phyloP scores from a whole-genome alignment of 768 basidiomycete genomes.

The Tylopilus felleus region DNA sequence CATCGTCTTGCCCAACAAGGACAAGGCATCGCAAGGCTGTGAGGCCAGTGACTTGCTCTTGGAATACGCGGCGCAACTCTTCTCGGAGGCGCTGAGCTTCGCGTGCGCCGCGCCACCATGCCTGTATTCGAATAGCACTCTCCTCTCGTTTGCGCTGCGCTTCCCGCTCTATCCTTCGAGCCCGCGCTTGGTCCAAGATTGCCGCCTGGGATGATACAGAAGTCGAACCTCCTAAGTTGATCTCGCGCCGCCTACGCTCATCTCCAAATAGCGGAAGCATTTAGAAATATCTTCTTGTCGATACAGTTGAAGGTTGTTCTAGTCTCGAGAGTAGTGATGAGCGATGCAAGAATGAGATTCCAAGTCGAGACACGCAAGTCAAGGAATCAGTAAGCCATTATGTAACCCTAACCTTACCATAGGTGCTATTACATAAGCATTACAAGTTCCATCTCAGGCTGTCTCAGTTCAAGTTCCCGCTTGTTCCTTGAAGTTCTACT shows the following conservation, averaged over 20 bases:
- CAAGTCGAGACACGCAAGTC: neutral
- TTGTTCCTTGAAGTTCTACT: too few species aligned
- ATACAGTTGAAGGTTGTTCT: neutral
- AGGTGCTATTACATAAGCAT: conserved; percentile 1
- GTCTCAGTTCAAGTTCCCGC: too few species aligned
- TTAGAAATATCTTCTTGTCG: neutral
- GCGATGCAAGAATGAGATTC: neutral
- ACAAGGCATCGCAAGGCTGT: conserved; percentile 63
- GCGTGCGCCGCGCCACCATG: conserved; percentile 60
- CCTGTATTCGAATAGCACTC: conserved; percentile 59
- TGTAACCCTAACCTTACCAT: conserved; percentile 19
- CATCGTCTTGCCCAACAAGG: conserved; percentile 47
- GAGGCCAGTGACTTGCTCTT: conserved; percentile 49
- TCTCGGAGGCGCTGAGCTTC: conserved; percentile 41
- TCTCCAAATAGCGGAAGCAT: conserved; percentile 49
- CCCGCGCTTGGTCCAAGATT: conserved; percentile 62
- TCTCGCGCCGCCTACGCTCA: conserved; percentile 53
- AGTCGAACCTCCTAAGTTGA: conserved; percentile 72
- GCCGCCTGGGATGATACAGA: conserved; percentile 48
- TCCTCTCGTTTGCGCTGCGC: conserved; percentile 55
- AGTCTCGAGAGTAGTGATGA: neutral
- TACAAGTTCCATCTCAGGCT: too few species aligned
- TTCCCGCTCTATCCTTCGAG: conserved; percentile 54
- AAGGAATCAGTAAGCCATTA: conserved; percentile 3
- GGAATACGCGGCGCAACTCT: conserved; percentile 49